Base-by-base conservation (phyloP, 2,329 filamentous ascomycete genomes). In the Arthrobotrys conoides region DNA sequence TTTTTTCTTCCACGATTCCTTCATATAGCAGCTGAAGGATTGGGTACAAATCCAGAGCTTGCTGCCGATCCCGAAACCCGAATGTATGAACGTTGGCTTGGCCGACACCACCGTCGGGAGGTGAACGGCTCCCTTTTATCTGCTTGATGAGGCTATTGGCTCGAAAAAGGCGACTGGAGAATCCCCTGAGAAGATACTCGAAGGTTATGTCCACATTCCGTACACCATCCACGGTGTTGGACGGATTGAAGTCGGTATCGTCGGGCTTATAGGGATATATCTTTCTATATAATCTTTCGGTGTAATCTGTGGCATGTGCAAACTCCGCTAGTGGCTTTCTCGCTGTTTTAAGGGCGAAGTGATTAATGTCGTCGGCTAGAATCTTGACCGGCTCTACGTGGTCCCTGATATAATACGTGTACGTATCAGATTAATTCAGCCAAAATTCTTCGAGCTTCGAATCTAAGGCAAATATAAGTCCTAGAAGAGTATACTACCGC, bases 261-360 rank as follows among this genome's bases (percentile, higher is more conserved):
- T 57, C 18, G 1, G 22, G 53, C 20, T 48, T 64, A 8, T 61
- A 63, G 3, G 72, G 72, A 12, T 59, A 59, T 14, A 70, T 65
- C 24, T 59, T 67, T 41, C 46, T 16, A 16, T 41, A 66, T 1
- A 76, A 36, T 46, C 61, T 49, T 16, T 71, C 64, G 5, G 41
- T 41, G 46, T 71, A 71, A 12, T 67, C 66, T 8, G 65, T 63
- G 3, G 48, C 41, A 10, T 49, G 5, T 0, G 55, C 72, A 18
- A 76, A 76, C 5, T 71, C 27, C 3, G 59, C 24, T 8, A 76
- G 48, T 0, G n/a, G 8, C 20, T 44, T 57, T 4, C 27, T 46
- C 9, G 57, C 72, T 10, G 49, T 63, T 1, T 71, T 38, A 4
- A 57, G 30, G 5, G 48, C 72, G n/a, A 70, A 76, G 27, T 70